Base-by-base conservation (phyloP, 345 rosid genomes). In the Hibiscus mutabilis region DNA sequence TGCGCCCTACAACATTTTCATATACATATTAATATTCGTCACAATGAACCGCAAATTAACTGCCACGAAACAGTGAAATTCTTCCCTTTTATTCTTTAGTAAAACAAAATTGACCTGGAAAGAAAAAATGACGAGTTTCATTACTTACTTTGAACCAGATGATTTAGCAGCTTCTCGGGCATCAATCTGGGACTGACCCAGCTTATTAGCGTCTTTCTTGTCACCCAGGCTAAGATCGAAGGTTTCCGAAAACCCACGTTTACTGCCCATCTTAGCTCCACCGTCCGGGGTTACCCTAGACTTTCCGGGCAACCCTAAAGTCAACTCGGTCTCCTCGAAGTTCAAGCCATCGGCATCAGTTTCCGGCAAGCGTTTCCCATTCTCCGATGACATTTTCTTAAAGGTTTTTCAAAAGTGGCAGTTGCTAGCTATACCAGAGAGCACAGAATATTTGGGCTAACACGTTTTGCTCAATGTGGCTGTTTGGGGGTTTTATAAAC, bases 281-380 rank as follows among this genome's bases (percentile, higher is more conserved):
- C 59, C 59, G 27, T 55, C 80, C 14, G 84, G 49, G 57, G 61
- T 42, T 16, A 46, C 56, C 21, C 33, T 58, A 13, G 76, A 67
- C 60, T 74, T 68, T 5, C 96, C 91, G 0, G 96, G 96, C 51
- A 84, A 53, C 18, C 90, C 87, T 18, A 90, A 79, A 22, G 87
- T 83, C 68, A 90, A 76, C 75, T 83, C 89, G 4, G 88, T 86
- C 44, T 80, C 93, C 76, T 81, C 79, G 31, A 89, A 72, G 60
- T 73, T 79, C 79, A 82, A 72, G 6, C 9, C 72, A 11, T 44
- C 33, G 51, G 75, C 58, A 4, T 62, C 78, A 21, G 72, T 73
- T 68, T 80, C 87, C 76, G 79, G 79, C 69, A 61, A 59, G 33
- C 12, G 19, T 47, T 29, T 74, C 3, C 13, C 75, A 22, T 60